A percentile compares a stretch with the other conserved stretches of the same genome.
Conservation (phyloP, 306 rosid species). For the Oxytropis ochrocephala region DNA sequence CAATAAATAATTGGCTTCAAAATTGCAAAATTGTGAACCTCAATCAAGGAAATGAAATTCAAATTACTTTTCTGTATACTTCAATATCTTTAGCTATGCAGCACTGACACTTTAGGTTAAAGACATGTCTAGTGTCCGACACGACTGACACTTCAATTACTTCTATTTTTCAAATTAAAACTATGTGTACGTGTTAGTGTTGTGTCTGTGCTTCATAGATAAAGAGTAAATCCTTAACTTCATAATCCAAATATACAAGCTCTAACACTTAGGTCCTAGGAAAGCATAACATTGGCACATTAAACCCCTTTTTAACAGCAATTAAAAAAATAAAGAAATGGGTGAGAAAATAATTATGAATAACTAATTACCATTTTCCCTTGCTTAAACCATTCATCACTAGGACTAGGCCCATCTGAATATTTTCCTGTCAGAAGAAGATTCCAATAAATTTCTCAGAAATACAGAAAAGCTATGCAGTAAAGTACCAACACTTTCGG, state of each 20-base stretch:
- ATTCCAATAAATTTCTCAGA: slow-evolving; percentile 5
- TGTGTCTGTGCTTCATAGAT: no score
- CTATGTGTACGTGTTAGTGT: no score
- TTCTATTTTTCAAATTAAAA: no score
- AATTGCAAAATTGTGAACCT: not conserved
- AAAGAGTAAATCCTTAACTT: no score
- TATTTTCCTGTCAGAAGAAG: slow-evolving; percentile 56
- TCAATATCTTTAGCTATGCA: no score
- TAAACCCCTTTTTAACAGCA: not conserved
- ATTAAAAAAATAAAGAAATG: not conserved
- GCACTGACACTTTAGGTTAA: no score
- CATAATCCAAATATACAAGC: no score
- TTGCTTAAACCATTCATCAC: slow-evolving; percentile 88
- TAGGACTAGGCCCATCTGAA: slow-evolving; percentile 71
- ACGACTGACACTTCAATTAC: no score
- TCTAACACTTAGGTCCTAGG: no score
- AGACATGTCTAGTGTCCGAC: no score
- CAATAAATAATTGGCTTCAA: slow-evolving; percentile 1
- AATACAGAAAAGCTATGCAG: not conserved
- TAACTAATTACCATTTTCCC: slow-evolving; percentile 66
- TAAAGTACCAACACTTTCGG: no score
- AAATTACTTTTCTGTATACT: no score
- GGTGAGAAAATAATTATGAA: not conserved
- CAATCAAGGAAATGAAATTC: not conserved
- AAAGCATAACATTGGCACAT: not conserved